Evolutionary conservation across 2,329 filamentous ascomycete species (phyloP).

Genomic region (Zymoseptoria passerinii): DNA sequence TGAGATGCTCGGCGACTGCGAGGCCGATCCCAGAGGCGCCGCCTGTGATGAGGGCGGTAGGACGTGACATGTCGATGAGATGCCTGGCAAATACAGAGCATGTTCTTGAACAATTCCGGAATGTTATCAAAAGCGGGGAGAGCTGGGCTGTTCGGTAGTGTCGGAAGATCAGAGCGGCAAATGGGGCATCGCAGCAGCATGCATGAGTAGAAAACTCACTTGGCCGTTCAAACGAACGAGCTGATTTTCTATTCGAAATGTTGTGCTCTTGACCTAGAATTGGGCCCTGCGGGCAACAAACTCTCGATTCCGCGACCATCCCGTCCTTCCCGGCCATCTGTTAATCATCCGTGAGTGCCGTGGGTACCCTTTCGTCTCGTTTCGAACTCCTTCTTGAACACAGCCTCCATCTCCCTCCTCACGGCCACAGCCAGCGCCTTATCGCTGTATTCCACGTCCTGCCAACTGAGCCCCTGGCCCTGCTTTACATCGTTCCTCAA

Average conservation of each 20-base stretch:
- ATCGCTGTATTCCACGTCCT: slow-evolving; percentile 38
- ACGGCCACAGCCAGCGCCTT: slow-evolving; percentile 34
- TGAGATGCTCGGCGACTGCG: slow-evolving; percentile 19
- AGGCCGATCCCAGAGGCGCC: slow-evolving; percentile 19
- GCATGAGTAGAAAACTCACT: neutral
- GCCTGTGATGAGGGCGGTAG: slow-evolving; percentile 17
- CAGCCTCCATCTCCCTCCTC: slow-evolving; percentile 38
- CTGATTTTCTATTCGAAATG: neutral
- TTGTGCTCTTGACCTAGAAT: neutral
- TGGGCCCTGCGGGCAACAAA: neutral
- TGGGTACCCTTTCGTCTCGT: slow-evolving; percentile 3
- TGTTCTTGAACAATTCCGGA: neutral
- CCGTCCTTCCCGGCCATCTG: neutral
- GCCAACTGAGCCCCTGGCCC: slow-evolving; percentile 38
- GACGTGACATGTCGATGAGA: slow-evolving; percentile 6
- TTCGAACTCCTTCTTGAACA: slow-evolving; percentile 27
- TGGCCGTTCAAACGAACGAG: no score
- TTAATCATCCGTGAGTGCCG: neutral
- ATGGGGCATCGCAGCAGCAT: neutral
- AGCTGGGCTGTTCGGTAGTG: neutral
- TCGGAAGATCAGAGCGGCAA: neutral
- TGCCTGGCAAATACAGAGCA: neutral
- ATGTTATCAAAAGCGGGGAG: neutral
- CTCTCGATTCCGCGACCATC: neutral
- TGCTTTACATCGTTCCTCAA: slow-evolving; percentile 36